Evolutionary conservation across 179 eudicot species (phyloP).

Genomic region (Amaranthus tricolor): DNA sequence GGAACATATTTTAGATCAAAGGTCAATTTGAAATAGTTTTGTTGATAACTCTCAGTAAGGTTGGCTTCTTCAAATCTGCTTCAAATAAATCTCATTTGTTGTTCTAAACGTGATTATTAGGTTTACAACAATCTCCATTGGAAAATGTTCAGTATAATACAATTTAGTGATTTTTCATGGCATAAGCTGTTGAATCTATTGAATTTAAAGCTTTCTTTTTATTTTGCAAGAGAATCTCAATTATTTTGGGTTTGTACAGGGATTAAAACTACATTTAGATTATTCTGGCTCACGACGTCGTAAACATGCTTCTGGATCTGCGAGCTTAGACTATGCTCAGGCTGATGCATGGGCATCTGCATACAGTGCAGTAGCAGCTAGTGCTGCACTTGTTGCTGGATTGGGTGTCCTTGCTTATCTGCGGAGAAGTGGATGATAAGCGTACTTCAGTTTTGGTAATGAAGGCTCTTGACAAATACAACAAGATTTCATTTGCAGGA

Average conservation of each 20-base stretch:
- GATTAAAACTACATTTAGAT: slow-evolving; percentile 66
- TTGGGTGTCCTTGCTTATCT: slow-evolving; percentile 65
- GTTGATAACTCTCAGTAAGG: not conserved
- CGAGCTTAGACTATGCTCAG: slow-evolving; percentile 48
- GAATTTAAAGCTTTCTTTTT: not conserved
- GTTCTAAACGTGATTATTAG: not conserved
- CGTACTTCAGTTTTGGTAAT: not conserved
- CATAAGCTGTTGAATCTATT: not conserved
- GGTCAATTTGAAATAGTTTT: not conserved
- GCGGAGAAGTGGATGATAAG: slow-evolving; percentile 45
- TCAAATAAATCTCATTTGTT: not conserved
- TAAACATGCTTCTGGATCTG: slow-evolving; percentile 37
- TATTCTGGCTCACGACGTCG: slow-evolving; percentile 45
- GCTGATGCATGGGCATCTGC: slow-evolving; percentile 66
- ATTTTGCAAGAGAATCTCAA: slow-evolving; percentile 4
- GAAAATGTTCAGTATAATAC: not conserved
- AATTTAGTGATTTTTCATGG: not conserved
- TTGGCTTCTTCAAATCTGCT: not conserved
- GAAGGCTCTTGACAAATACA: not conserved
- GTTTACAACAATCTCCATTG: not conserved
- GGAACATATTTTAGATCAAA: not conserved
- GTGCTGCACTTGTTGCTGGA: slow-evolving; percentile 76
- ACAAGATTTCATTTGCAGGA: not conserved
- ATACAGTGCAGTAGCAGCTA: slow-evolving; percentile 65
- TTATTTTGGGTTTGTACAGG: slow-evolving; percentile 39